phyloP scores from a whole-genome alignment of 2,329 filamentous ascomycete species.

The Cladosporium oxysporum region DNA sequence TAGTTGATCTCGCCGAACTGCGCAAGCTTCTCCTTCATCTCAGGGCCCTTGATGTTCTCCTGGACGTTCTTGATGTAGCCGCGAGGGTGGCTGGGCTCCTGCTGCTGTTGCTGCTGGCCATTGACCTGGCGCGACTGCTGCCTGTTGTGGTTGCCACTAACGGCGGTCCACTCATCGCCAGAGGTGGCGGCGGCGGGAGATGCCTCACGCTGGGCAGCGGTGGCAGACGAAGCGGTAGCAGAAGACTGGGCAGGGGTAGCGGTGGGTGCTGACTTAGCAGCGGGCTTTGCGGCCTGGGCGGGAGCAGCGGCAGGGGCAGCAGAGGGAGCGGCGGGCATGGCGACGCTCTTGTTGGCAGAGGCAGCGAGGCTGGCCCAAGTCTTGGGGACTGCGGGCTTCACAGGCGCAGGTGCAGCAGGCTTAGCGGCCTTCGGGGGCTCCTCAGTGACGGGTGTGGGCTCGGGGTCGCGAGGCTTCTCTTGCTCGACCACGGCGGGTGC shows the following conservation, averaged over 20 bases:
- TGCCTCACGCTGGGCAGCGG: conserved; percentile 36
- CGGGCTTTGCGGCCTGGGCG: conserved; percentile 26
- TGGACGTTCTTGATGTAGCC: conserved; percentile 97
- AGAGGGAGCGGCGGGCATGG: conserved; percentile 33
- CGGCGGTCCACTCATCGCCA: conserved; percentile 86
- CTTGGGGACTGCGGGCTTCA: conserved; percentile 59
- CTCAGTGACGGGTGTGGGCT: conserved; percentile 54
- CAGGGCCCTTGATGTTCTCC: conserved; percentile 76
- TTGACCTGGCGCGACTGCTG: conserved; percentile 65
- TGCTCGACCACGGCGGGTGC: conserved; percentile 41
- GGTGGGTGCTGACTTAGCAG: conserved; percentile 32
- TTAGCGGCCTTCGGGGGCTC: conserved; percentile 35
- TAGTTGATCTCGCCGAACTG: conserved; percentile 67
- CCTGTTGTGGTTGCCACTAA: conserved; percentile 74
- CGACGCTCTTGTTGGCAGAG: conserved; percentile 46
- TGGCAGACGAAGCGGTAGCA: conserved; percentile 29
- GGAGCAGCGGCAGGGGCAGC: conserved; percentile 28
- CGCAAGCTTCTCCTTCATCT: conserved; percentile 69
- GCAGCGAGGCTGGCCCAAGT: conserved; percentile 74
- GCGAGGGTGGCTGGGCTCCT: conserved; percentile 71
- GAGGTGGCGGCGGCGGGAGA: conserved; percentile 44
- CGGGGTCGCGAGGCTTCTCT: conserved; percentile 65
- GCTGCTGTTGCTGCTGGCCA: conserved; percentile 60
- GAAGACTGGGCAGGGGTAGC: conserved; percentile 30
- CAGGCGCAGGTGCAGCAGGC: conserved; percentile 54